Conservation (phyloP, 1,284 basidiomycete genomes). For the Schizophyllum amplum region DNA sequence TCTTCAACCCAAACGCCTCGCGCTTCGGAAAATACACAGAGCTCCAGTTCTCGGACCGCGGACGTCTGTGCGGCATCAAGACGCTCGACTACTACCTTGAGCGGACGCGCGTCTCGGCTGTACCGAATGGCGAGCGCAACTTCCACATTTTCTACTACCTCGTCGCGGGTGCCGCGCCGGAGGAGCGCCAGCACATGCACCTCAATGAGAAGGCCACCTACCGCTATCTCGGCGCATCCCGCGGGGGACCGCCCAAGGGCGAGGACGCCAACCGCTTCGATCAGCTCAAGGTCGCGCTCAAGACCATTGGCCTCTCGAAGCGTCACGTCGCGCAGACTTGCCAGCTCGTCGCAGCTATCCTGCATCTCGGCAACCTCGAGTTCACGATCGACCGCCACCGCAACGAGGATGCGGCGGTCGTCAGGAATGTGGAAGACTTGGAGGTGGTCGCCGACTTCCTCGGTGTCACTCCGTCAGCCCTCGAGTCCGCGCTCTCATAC, state of each 20-base stretch:
- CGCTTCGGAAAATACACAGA: slow-evolving; percentile 93
- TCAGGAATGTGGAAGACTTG: slow-evolving; percentile 75
- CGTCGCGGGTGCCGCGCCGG: slow-evolving; percentile 79
- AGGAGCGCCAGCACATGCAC: slow-evolving; percentile 84
- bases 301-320: slow-evolving; percentile 88
- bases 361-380: slow-evolving; percentile 93
- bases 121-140: slow-evolving; percentile 83
- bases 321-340: slow-evolving; percentile 91
- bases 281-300: slow-evolving; percentile 90
- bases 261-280: slow-evolving; percentile 82
- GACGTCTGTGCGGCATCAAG: slow-evolving; percentile 85
- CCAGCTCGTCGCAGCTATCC: slow-evolving; percentile 89
- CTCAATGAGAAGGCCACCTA: slow-evolving; percentile 74
- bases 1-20: slow-evolving; percentile 88
- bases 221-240: slow-evolving; percentile 75
- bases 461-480: slow-evolving; percentile 67
- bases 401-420: slow-evolving; percentile 85
- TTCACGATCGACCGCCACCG: slow-evolving; percentile 78
- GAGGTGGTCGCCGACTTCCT: slow-evolving; percentile 86
- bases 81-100: slow-evolving; percentile 97
- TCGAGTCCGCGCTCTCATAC: slow-evolving; percentile 86
- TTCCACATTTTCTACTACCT: slow-evolving; percentile 98
- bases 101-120: slow-evolving; percentile 73
- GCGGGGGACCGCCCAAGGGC: slow-evolving; percentile 26
- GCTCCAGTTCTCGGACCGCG: slow-evolving; percentile 88